Base-by-base conservation (phyloP, 2,329 filamentous ascomycete genomes). In the Cytospora leucostoma region DNA sequence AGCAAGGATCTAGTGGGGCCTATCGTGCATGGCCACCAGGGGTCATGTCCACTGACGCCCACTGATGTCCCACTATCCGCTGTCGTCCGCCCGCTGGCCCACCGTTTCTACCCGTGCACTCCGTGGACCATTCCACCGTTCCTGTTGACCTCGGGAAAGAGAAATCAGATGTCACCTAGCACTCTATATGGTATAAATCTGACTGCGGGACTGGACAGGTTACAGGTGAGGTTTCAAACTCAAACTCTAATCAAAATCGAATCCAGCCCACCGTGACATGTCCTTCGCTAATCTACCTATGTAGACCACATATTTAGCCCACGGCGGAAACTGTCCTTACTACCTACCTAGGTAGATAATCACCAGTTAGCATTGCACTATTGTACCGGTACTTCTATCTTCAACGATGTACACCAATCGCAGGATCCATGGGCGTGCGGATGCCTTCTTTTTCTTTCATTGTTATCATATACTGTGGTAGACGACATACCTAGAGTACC, bases 131-230 rank as follows among this genome's bases (percentile, higher is more conserved):
- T 27, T 34, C 58, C 58, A 61, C 51, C 38, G 27, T 0, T n/a
- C 34, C 38, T 38, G 47, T n/a, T 35, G 57, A 27, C 52, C 34
- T 15, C 19, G 56, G 21, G 34, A 21, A 27, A 38, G 55, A 12
- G 19, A 35, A 33, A 38, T 61, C 58, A 55, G 58, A 55, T 55
- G 59, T 61, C 59, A 61, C 59, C 59, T 34, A 19, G 34, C n/a
- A 44, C n/a, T 8, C n/a, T 40, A n/a, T 3, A 17, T 44, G 6
- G 12, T 27, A 4, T 3, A 27, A 27, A 27, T 27, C 27, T 27
- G 27, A 27, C 27, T 40, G 38, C 12, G 17, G 5, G 38, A 17
- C 11, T 17, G 17, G 3, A 40, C 5, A 12, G 38, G 3, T 12
- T 17, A 12, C 38, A 40, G 5, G 38, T 27, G 27, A 27, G 27